A percentile compares a stretch with the other conserved stretches of the same genome.
Evolutionary conservation across 2,329 filamentous ascomycete genomes (phyloP).

Genomic region (Pseudogymnoascus sp.): DNA sequence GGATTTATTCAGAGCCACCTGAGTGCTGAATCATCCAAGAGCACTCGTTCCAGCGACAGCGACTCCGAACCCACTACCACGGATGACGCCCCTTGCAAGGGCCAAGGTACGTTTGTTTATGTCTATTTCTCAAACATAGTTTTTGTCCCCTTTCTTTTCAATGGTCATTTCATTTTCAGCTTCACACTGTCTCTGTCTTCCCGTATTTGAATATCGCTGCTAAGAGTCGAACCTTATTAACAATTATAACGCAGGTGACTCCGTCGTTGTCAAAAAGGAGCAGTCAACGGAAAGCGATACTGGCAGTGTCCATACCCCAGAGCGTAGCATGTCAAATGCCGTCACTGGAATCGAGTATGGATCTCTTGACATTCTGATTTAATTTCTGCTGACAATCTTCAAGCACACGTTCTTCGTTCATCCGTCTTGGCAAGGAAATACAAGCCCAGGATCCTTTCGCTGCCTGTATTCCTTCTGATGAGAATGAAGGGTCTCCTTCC

Average conservation of each 20-base stretch:
- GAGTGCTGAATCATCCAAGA: background rate
- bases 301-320: background rate
- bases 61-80: background rate
- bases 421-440: background rate
- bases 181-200: background rate
- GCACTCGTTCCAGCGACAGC: background rate
- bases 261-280: background rate
- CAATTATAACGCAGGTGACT: background rate
- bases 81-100: background rate
- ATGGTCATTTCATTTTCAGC: background rate
- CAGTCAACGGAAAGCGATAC: background rate
- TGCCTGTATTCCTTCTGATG: background rate
- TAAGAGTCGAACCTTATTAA: background rate
- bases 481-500: background rate
- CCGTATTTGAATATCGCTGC: background rate
- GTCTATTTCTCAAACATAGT: background rate
- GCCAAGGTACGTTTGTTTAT: background rate
- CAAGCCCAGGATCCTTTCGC: background rate
- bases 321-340: background rate
- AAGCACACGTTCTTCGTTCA: background rate
- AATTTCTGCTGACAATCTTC: background rate
- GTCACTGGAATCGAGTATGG: background rate
- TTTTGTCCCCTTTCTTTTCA: background rate
- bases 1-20: constrained; percentile 2
- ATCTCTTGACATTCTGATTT: background rate